Evolutionary conservation across 768 basidiomycete species (phyloP).

Genomic region (Tulasnella sp.): DNA sequence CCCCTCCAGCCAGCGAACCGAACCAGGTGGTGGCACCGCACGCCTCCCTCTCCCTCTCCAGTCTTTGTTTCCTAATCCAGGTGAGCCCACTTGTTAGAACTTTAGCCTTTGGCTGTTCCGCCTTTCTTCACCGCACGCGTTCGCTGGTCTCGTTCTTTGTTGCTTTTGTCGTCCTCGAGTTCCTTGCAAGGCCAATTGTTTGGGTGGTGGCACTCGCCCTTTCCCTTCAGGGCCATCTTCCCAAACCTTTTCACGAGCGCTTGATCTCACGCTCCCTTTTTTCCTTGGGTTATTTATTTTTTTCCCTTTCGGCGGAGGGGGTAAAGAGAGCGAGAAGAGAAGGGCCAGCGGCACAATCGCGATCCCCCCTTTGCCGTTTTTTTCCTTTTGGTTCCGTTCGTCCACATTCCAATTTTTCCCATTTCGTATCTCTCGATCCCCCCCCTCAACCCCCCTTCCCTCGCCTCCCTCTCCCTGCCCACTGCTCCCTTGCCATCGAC

Average conservation of each 20-base stretch:
- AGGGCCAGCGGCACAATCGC: not conserved
- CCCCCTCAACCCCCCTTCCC: not conserved
- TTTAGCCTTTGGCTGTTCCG: too few relatives aligned
- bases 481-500: not conserved
- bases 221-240: too few relatives aligned
- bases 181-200: too few relatives aligned
- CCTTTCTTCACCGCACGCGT: too few relatives aligned
- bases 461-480: not conserved
- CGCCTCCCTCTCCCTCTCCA: too few relatives aligned
- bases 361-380: not conserved
- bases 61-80: too few relatives aligned
- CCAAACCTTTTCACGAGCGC: not conserved
- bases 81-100: too few relatives aligned
- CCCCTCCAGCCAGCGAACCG: too few relatives aligned
- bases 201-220: too few relatives aligned
- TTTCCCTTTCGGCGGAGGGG: not conserved
- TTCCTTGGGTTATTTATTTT: not conserved
- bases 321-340: not conserved
- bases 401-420: conserved; percentile 1
- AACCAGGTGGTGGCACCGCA: too few relatives aligned
- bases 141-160: too few relatives aligned
- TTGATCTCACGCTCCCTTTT: not conserved
- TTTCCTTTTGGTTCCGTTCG: not conserved
- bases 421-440: not conserved
- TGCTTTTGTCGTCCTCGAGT: too few relatives aligned